Base-by-base conservation (phyloP, 1,139 yeast species). In the Taphrina communis region DNA sequence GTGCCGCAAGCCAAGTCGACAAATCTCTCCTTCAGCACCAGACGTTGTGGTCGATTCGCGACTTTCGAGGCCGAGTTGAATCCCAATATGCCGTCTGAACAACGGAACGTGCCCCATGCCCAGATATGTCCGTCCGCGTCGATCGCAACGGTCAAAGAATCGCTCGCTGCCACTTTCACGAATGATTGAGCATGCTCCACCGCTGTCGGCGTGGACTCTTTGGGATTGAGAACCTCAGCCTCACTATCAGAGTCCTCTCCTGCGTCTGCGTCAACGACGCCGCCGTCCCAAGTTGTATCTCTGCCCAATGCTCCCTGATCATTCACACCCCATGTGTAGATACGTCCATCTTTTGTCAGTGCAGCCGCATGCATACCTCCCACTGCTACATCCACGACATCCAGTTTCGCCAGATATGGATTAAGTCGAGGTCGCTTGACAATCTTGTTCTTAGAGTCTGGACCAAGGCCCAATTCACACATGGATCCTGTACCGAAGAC, bases 321-420 rank as follows among this genome's bases (percentile, higher is more conserved):
- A 75, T 94, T 95, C 68, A 90, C 89, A 70, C 99, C 99, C 99
- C 99, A 94, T 1, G 97, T 89, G 97, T 97, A 93, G 8, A 94
- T 78, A 69, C 85, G 82, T 73, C 90, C 91, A 36, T 84, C 80
- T 48, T 85, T 79, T 76, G 92, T 97, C 68, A 94, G 80, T 0
- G 95, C 97, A 57, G 95, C 78, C 0, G 89, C 86, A 76, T 94
- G 99, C 88, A 95, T 94, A 65, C 99, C 99, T 57, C 99, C 99
- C 35, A 86, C 97, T 1, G 96, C 92, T 75, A 94, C 82, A 73
- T 90, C 94, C 21, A 91, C 95, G 65, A 93, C 85, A 0, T 88
- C 88, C 9, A 84, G 84, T 6, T 82, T 82, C 1, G 86, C 82
- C 72, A 94, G 82, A 71, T 81, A 86, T 1, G 97, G 93, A 74